A percentile compares a stretch with the other conserved stretches of the same genome.
phyloP scores from a whole-genome alignment of 768 basidiomycete genomes.

The Panus rudis region DNA sequence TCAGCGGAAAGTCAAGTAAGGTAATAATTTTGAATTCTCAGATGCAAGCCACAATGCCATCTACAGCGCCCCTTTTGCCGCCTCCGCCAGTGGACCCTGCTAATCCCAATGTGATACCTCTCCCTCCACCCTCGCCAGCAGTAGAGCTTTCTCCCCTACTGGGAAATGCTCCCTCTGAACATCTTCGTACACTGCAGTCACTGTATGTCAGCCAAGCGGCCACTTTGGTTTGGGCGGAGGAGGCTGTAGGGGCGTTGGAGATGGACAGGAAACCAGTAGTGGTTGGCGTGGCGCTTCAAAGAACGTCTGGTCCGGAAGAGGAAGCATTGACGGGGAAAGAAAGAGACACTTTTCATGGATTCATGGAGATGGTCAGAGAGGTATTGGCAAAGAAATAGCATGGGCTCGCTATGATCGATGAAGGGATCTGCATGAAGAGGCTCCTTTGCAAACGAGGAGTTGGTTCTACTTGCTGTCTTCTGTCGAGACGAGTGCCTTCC shows the following conservation, averaged over 20 bases:
- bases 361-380: constrained; percentile 37
- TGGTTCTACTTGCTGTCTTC: constrained; percentile 6
- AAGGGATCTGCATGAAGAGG: neutral
- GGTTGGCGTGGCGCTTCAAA: constrained; percentile 66
- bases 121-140: constrained; percentile 62
- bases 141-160: constrained; percentile 74
- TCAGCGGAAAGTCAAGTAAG: neutral
- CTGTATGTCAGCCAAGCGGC: constrained; percentile 85
- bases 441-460: neutral
- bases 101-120: constrained; percentile 27
- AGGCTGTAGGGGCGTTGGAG: constrained; percentile 32
- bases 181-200: constrained; percentile 64
- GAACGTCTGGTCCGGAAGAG: constrained; percentile 16
- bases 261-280: constrained; percentile 53
- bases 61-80: constrained; percentile 46
- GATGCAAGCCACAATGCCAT: constrained; percentile 78
- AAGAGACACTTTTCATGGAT: constrained; percentile 31
- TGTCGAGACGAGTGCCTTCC: constrained; percentile 14
- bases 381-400: constrained; percentile 12
- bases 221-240: constrained; percentile 68
- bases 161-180: constrained; percentile 64
- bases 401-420: neutral
- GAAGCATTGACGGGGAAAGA: constrained; percentile 26
- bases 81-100: constrained; percentile 29
- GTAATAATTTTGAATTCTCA: constrained; percentile 24